Conservation (phyloP, 192 early-diverging fungal species). For the Allomyces macrogynus region DNA sequence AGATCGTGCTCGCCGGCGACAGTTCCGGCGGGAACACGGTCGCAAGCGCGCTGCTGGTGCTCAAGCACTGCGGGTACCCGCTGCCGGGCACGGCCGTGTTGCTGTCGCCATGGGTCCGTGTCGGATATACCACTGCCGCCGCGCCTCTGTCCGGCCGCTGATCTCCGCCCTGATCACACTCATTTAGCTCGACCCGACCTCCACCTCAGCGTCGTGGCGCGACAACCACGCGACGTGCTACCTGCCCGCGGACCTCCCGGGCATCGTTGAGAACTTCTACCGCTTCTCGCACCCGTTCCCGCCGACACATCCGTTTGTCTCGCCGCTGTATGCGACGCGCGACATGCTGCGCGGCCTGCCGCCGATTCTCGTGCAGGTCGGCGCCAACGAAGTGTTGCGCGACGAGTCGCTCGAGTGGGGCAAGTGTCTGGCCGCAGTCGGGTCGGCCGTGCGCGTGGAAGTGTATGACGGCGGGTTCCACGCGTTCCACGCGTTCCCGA, state of each 20-base stretch:
- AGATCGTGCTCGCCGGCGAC: neutral
- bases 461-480: neutral
- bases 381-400: neutral
- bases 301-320: neutral
- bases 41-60: neutral
- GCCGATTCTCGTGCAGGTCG: neutral
- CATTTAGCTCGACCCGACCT: neutral
- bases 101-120: neutral
- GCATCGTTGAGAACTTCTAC: neutral
- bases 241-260: neutral
- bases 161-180: neutral
- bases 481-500: neutral
- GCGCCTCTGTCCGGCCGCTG: too few species aligned
- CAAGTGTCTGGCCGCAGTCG: neutral
- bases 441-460: neutral
- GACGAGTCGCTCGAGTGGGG: neutral
- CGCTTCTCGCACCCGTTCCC: neutral
- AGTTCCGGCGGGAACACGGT: neutral
- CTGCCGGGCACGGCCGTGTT: neutral
- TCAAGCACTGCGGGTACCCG: neutral
- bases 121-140: too few species aligned
- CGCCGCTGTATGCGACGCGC: neutral
- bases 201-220: neutral
- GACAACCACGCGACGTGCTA: neutral
- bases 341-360: neutral